phyloP scores from a whole-genome alignment of 805 yeast genomes.

The Ogataea trehaloabstinens region DNA sequence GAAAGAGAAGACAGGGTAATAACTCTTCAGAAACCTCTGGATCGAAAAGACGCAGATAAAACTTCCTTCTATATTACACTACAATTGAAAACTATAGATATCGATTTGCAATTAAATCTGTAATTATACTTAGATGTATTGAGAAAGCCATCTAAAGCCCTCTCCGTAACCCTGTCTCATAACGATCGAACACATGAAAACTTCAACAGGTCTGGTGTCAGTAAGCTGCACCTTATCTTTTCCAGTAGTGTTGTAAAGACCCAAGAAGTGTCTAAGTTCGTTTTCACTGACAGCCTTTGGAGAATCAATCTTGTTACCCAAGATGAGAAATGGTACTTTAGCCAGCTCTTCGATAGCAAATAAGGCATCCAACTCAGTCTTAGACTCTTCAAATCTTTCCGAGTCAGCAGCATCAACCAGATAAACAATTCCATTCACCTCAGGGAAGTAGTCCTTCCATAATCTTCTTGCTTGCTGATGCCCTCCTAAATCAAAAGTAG shows the following conservation, averaged over 20 bases:
- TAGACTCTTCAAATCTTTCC: constrained; percentile 91
- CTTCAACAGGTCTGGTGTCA: constrained; percentile 86
- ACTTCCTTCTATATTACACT: constrained; percentile 6
- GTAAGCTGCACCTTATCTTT: constrained; percentile 70
- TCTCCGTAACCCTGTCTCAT: constrained; percentile 99
- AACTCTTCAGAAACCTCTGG: constrained; percentile 28
- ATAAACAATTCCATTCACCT: constrained; percentile 95
- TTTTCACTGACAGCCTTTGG: constrained; percentile 93
- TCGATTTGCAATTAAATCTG: no score
- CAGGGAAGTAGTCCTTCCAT: constrained; percentile 99
- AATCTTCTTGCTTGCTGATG: constrained; percentile 98
- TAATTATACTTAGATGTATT: constrained; percentile 67
- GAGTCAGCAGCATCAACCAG: constrained; percentile 97
- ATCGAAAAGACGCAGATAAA: constrained; percentile 19
- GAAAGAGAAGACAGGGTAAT: constrained; percentile 50
- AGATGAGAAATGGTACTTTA: constrained; percentile 85
- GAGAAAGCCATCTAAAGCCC: constrained; percentile 97
- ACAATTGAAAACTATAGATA: no score
- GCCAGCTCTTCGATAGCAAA: constrained; percentile 89
- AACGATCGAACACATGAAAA: constrained; percentile 96
- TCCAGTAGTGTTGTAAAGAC: constrained; percentile 87
- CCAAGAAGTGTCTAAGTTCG: constrained; percentile 87
- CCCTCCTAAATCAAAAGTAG: constrained; percentile 98
- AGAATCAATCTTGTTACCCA: constrained; percentile 96
- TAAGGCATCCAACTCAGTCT: constrained; percentile 90